These are phyloP conservation scores for Capsella rubella DNA, from an alignment of 441 rosid genomes.

Conservation along the genomic window DNA sequence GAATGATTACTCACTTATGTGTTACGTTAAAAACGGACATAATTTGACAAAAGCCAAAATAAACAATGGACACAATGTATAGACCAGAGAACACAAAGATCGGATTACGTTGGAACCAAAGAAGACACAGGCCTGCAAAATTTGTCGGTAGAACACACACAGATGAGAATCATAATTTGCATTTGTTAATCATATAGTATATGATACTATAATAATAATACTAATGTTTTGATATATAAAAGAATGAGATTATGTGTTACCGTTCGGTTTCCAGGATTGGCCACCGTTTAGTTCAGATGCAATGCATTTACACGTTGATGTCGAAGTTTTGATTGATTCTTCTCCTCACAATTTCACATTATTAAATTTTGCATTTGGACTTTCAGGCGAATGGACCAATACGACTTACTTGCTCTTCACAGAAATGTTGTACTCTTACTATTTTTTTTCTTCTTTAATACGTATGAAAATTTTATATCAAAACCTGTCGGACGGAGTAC, in stretches of 20 bases:
- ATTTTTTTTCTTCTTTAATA: background rate
- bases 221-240: background rate
- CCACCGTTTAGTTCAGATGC: constrained; percentile 22
- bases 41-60: background rate
- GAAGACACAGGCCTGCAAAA: constrained; percentile 12
- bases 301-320: constrained; percentile 28
- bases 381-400: constrained; percentile 19
- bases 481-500: too few relatives aligned
- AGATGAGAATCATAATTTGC: constrained; percentile 14
- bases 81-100: constrained; percentile 36
- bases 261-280: constrained; percentile 23
- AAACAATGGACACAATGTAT: background rate
- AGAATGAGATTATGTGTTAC: constrained; percentile 1
- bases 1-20: constrained; percentile 7
- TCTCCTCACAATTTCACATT: constrained; percentile 23
- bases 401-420: constrained; percentile 4
- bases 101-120: constrained; percentile 3
- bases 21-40: constrained; percentile 18
- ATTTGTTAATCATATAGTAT: background rate
- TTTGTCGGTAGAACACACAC: constrained; percentile 25
- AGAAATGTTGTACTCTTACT: background rate
- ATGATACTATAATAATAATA: background rate
- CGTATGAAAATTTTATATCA: background rate
- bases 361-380: constrained; percentile 25
- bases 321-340: constrained; percentile 32